Base-by-base conservation (phyloP, 164 flowering plant species). In the Houttuynia cordata region DNA sequence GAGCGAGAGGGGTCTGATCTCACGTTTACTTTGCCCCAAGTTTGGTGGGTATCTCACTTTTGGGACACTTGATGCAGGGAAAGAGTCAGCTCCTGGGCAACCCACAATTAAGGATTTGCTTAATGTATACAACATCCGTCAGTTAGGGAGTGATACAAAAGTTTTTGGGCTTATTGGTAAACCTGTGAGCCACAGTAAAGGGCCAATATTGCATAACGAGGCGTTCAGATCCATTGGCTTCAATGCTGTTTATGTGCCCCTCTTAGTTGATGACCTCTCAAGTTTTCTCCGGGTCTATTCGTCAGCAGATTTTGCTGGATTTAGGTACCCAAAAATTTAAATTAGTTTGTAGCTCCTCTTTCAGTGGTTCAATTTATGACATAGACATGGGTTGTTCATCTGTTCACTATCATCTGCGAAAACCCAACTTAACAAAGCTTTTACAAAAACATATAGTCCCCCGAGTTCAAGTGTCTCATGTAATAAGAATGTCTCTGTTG, bases 21-120 rank as follows among this genome's bases (percentile, higher is more conserved):
- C 99, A 54, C 78, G 96, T 64, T 61, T 94, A 60, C 92, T 91
- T 56, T 84, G 88, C 68, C 76, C 96, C 19, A 94, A 88, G 72
- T 94, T 83, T 75, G 96, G 97, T 65, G 99, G 97, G 58, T 88
- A 74, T 75, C 93, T 94, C 58, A 94, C 97, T 37, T 94, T 86
- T 75, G 97, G 89, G 39, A 76, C 92, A 53, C 78, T 94, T 56
- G 89, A 84, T 60, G 62, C 77, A 0, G 96, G 90, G 68, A 64
- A 67, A 30, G 82, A 84, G 60, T 91, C 99, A 34, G 99, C 97
- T 60, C 96, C 97, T 60, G 96, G 99, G 57, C 99, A 94, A 68
- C 97, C 97, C 25, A 81, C 91, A 40, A 51, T 88, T 14, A 73
- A 80, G 34, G 99, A 94, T 74, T 67, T 94, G 59, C 62, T 87